Conservation (phyloP, 2,329 filamentous ascomycete genomes). For the Thelonectria olida region DNA sequence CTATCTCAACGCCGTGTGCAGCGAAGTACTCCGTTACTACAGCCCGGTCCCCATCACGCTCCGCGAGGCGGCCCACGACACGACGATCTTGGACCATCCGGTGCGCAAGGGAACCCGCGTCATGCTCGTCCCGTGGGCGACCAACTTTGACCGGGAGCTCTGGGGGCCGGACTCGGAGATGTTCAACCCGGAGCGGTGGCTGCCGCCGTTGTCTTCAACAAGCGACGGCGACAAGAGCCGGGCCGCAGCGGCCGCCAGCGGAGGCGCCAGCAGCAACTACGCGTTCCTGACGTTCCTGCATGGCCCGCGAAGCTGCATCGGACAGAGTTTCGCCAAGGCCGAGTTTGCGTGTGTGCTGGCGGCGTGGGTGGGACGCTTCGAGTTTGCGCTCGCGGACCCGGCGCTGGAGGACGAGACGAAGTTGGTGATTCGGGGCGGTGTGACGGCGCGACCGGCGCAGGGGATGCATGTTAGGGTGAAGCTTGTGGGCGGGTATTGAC, state of each 20-base stretch:
- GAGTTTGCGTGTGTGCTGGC: constrained; percentile 89
- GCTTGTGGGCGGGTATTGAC: constrained; percentile 72
- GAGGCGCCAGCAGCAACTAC: constrained; percentile 80
- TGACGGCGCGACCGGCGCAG: constrained; percentile 77
- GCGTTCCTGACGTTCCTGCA: constrained; percentile 85
- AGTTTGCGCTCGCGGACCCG: constrained; percentile 65
- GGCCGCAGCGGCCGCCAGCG: constrained; percentile 59
- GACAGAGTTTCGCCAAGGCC: constrained; percentile 79
- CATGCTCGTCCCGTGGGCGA: constrained; percentile 70
- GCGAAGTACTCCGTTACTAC: constrained; percentile 78
- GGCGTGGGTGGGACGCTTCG: constrained; percentile 78
- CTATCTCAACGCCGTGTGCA: constrained; percentile 82
- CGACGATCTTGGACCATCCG: constrained; percentile 69
- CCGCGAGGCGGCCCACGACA: constrained; percentile 71
- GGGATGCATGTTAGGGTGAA: constrained; percentile 76
- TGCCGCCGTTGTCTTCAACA: constrained; percentile 52
- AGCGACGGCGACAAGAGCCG: constrained; percentile 43
- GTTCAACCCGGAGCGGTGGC: constrained; percentile 85
- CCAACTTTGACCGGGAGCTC: constrained; percentile 73
- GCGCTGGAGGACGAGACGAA: constrained; percentile 73
- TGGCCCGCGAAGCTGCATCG: constrained; percentile 87
- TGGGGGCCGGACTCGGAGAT: constrained; percentile 81
- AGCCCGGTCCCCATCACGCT: constrained; percentile 77
- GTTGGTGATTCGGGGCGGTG: constrained; percentile 71
- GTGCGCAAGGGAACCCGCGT: constrained; percentile 78